Conservation (phyloP, 1,139 yeast genomes). For the Trichomonascaceae sp. region DNA sequence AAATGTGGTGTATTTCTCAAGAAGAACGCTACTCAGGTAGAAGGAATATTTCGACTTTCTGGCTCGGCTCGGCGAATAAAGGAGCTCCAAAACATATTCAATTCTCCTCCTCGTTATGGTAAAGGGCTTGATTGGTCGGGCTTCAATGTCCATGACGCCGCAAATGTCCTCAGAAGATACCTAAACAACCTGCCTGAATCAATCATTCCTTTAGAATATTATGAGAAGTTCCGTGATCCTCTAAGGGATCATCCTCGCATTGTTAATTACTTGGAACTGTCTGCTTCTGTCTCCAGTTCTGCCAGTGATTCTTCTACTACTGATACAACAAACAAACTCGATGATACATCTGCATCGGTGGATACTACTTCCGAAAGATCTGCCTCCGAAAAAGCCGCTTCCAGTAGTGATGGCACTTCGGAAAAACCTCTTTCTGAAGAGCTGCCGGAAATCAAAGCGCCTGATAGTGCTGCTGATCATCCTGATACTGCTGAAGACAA, state of each 20-base stretch:
- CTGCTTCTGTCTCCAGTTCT: slow-evolving; percentile 6
- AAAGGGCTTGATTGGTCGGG: slow-evolving; percentile 86
- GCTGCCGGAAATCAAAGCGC: slow-evolving; percentile 2
- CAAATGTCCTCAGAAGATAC: slow-evolving; percentile 78
- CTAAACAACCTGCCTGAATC: slow-evolving; percentile 91
- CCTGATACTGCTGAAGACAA: background rate
- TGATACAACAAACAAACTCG: background rate
- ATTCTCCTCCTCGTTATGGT: slow-evolving; percentile 85
- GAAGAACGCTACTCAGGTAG: slow-evolving; percentile 55
- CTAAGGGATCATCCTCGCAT: slow-evolving; percentile 55
- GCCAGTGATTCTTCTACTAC: background rate
- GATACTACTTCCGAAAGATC: slow-evolving; percentile 1
- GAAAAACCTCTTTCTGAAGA: background rate
- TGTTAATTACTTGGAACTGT: slow-evolving; percentile 49
- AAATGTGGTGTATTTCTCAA: slow-evolving; percentile 87
- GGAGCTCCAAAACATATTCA: slow-evolving; percentile 76
- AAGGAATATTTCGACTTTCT: slow-evolving; percentile 90
- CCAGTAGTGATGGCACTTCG: background rate
- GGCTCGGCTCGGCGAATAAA: slow-evolving; percentile 88
- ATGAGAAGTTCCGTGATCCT: slow-evolving; percentile 78
- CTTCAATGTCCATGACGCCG: slow-evolving; percentile 96
- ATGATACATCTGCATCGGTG: slow-evolving; percentile 1
- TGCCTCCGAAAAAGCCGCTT: background rate
- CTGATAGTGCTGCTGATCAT: slow-evolving; percentile 3
- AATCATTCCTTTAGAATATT: slow-evolving; percentile 69